Evolutionary conservation across 192 early-diverging fungal genomes (phyloP), one percentile per base, ranked within the genome.

Genomic region (Backusella psychrophila): DNA sequence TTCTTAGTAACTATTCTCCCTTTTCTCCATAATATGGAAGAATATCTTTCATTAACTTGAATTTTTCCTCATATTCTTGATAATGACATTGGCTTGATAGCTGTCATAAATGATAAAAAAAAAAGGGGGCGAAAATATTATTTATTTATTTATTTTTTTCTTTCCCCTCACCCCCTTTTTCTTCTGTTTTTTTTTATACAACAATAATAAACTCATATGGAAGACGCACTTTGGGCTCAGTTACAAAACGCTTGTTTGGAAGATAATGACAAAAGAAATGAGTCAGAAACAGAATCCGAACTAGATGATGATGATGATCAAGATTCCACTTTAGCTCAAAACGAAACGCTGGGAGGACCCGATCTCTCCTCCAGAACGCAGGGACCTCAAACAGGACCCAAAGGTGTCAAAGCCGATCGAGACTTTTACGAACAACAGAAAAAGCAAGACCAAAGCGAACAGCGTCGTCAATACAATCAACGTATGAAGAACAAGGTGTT

Each of bases 381-480:
- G 1, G 80, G 82, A 6, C 76, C 82, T 36, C 84, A 86, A 17
- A 88, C 89, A 6, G 89, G 89, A 4, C 89, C 89, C 52, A 90
- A 90, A 72, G 89, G 87, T 52, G 87, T 90, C 1, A 78, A 86
- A 29, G 85, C 87, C 6, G 89, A 90, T 74, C 85, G 87, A 38
- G 84, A 73, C 21, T 83, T 85, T 71, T 82, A 90, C 66, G 72
- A 84, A 11, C 77, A 81, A 33, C 71, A 81, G 38, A 69, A 79
- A 53, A 52, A 73, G 17, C 81, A 81, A 73, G 73, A 73, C n/a
- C 65, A 83, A 6, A 29, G 71, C 1, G 76, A 80, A 5, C 44
- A 71, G 1, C 77, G 79, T 5, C 44, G 76, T 39, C 79, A 81
- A 17, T 75, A 85, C 65, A 88, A 90, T 68, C 81, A 82, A 0